Conservation (phyloP, 179 eudicot species). For the Monotropa hypopitys region DNA sequence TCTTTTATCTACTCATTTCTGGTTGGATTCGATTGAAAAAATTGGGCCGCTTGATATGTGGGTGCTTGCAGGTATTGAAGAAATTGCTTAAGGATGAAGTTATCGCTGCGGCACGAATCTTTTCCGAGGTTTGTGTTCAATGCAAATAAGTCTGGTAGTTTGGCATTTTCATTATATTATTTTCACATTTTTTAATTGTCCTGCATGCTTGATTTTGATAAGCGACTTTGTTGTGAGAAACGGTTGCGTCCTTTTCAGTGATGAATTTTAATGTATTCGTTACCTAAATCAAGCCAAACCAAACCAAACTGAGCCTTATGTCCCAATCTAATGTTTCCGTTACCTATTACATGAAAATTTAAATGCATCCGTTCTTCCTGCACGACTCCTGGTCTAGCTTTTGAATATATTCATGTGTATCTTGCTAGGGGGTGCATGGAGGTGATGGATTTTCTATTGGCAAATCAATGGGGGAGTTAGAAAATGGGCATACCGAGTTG, state of each 20-base stretch:
- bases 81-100: constrained; percentile 66
- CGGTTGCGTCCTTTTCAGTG: neutral
- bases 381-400: neutral
- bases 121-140: constrained; percentile 41
- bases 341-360: neutral
- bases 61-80: constrained; percentile 56
- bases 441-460: constrained; percentile 56
- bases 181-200: neutral
- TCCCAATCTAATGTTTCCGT: too few relatives aligned
- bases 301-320: too few relatives aligned
- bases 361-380: neutral
- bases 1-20: neutral
- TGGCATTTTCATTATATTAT: neutral
- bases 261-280: neutral
- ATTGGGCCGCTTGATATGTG: neutral
- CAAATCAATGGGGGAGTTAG: constrained; percentile 51
- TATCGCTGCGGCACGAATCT: constrained; percentile 61
- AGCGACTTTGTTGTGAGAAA: neutral
- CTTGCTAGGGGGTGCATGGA: constrained; percentile 42
- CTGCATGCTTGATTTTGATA: neutral
- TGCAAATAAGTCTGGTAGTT: neutral
- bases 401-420: neutral
- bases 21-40: neutral
- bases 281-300: too few relatives aligned
- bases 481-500: constrained; percentile 56